Conservation (phyloP, 1,284 basidiomycete genomes). For the Neotropicomus parvogracilis region DNA sequence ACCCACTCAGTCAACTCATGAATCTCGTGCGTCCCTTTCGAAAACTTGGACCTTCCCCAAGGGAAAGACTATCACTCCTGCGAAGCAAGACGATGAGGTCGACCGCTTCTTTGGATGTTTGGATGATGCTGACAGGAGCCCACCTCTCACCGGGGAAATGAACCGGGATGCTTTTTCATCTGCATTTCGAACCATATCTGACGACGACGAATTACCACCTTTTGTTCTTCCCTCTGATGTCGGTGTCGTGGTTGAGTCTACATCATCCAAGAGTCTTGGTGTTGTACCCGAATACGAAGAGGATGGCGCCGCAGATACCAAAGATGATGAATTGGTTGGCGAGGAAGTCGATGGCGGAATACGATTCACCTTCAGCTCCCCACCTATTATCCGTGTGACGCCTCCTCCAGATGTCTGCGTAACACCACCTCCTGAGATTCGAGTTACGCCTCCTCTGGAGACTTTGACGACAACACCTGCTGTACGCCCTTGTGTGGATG, state of each 20-base stretch:
- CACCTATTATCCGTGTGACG: slow-evolving; percentile 42
- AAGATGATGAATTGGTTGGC: slow-evolving; percentile 44
- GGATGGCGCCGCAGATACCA: slow-evolving; percentile 33
- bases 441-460: slow-evolving; percentile 22
- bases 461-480: slow-evolving; percentile 9
- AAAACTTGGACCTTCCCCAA: slow-evolving; percentile 71
- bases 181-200: slow-evolving; percentile 45
- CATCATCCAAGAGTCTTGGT: slow-evolving; percentile 28
- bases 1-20: slow-evolving; percentile 27
- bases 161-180: slow-evolving; percentile 55
- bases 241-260: slow-evolving; percentile 43
- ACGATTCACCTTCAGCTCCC: slow-evolving; percentile 63
- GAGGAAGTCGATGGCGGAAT: slow-evolving; percentile 59
- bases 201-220: slow-evolving; percentile 42
- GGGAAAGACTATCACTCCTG: slow-evolving; percentile 26
- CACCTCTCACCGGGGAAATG: slow-evolving; percentile 43
- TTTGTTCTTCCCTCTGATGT: slow-evolving; percentile 51
- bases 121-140: slow-evolving; percentile 54
- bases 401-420: slow-evolving; percentile 42
- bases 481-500: slow-evolving; percentile 6
- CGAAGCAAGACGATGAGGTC: slow-evolving; percentile 27
- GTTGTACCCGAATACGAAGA: slow-evolving; percentile 46
- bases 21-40: slow-evolving; percentile 48
- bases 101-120: slow-evolving; percentile 75
- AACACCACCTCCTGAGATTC: slow-evolving; percentile 30